A percentile compares a stretch with the other conserved stretches of the same genome.
These are phyloP conservation scores for Aspergillus sp. DNA, from an alignment of 2,329 filamentous ascomycete species.

Conservation along the genomic window DNA sequence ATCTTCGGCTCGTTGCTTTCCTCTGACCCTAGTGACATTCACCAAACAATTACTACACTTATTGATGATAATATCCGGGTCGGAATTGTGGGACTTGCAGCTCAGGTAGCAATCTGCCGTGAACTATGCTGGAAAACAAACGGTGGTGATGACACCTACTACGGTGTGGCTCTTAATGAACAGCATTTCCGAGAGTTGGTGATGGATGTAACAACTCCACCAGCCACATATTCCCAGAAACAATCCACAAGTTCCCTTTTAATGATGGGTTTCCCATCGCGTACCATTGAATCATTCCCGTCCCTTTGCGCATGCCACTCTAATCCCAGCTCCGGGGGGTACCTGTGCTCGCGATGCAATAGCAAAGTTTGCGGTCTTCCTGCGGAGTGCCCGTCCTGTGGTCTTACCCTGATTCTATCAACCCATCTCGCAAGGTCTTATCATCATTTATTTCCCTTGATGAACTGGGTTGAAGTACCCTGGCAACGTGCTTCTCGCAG, in stretches of 20 bases:
- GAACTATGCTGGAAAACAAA: constrained; percentile 90
- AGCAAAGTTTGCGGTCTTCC: constrained; percentile 88
- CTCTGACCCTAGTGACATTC: constrained; percentile 91
- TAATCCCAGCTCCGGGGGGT: constrained; percentile 77
- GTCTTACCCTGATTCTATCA: constrained; percentile 87
- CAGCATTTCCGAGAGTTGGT: constrained; percentile 87
- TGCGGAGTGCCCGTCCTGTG: constrained; percentile 86
- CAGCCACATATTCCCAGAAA: constrained; percentile 68
- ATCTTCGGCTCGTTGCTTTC: constrained; percentile 89
- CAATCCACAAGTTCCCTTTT: constrained; percentile 61
- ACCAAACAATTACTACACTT: constrained; percentile 79
- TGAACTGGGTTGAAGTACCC: constrained; percentile 86
- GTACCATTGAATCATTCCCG: constrained; percentile 69
- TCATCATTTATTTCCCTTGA: constrained; percentile 85
- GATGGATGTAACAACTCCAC: constrained; percentile 83
- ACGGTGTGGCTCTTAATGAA: constrained; percentile 83
- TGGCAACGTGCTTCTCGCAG: constrained; percentile 70
- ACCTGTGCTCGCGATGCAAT: constrained; percentile 83
- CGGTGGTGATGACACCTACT: constrained; percentile 67
- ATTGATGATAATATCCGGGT: constrained; percentile 82
- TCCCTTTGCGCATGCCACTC: constrained; percentile 92
- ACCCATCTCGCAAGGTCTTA: constrained; percentile 93
- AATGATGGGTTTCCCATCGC: constrained; percentile 97
- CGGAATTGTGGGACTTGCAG: constrained; percentile 84
- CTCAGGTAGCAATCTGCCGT: constrained; percentile 86